Conservation (phyloP, 176 grass and related monocot species). For the Otatea glauca region DNA sequence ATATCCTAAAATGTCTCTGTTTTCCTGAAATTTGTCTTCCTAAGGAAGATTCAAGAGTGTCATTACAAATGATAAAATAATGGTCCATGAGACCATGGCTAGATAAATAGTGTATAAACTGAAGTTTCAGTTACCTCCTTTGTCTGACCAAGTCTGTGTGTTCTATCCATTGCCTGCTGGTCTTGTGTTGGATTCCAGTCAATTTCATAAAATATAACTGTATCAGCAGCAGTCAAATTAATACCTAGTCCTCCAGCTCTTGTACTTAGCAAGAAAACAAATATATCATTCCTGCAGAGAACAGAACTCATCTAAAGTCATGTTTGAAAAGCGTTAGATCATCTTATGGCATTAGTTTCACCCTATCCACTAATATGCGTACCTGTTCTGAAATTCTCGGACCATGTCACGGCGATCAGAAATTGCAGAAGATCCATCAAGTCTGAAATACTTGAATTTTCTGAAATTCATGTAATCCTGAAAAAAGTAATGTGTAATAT, state of each 20-base stretch:
- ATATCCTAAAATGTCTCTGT: neutral
- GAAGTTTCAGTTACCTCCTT: conserved; percentile 71
- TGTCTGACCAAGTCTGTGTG: conserved; percentile 94
- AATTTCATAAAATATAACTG: conserved; percentile 99
- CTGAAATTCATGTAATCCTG: conserved; percentile 99
- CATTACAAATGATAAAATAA: conserved; percentile 24
- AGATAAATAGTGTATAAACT: conserved; percentile 33
- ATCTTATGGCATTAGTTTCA: conserved; percentile 5
- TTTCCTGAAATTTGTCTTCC: neutral
- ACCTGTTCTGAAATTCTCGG: conserved; percentile 92
- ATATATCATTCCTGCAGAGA: conserved; percentile 91
- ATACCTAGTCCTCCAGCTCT: conserved; percentile 98
- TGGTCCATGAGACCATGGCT: neutral
- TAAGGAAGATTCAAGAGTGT: neutral
- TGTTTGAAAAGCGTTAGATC: conserved; percentile 42
- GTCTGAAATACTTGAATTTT: conserved; percentile 97
- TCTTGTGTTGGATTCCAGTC: conserved; percentile 99
- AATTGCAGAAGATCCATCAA: conserved; percentile 95
- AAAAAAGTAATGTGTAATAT: conserved; percentile 43
- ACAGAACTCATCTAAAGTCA: conserved; percentile 29
- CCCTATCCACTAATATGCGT: conserved; percentile 20
- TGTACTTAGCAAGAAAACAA: conserved; percentile 99
- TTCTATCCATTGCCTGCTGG: conserved; percentile 99
- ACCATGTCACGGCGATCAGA: conserved; percentile 98
- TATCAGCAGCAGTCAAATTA: conserved; percentile 98